Percentiles rank a stretch among this genome's conserved stretches.
Evolutionary conservation across 192 early-diverging fungal genomes (phyloP).

Genomic region (Umbelopsis vinacea): DNA sequence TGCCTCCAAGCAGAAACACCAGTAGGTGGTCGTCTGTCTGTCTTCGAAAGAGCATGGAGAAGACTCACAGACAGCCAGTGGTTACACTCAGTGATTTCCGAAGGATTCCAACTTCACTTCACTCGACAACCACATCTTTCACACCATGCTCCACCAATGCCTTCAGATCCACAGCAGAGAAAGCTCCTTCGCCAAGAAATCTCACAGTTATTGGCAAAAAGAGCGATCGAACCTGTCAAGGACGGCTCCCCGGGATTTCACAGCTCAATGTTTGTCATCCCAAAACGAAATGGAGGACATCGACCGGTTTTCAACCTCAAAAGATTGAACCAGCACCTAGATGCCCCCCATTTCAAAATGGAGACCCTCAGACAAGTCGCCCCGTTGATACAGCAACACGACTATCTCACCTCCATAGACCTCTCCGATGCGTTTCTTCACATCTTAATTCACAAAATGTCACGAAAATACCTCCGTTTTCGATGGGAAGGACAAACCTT

Average conservation of each 20-base stretch:
- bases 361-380: constrained; percentile 31
- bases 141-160: constrained; percentile 16
- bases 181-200: constrained; percentile 27
- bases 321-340: constrained; percentile 16
- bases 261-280: constrained; percentile 34
- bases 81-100: constrained; percentile 23
- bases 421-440: constrained; percentile 46
- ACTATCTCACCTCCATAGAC: constrained; percentile 40
- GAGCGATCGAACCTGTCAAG: constrained; percentile 32
- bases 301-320: constrained; percentile 39
- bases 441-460: constrained; percentile 26
- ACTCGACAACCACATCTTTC: constrained; percentile 20
- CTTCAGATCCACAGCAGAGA: constrained; percentile 20
- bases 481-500: constrained; percentile 31
- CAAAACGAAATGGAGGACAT: constrained; percentile 33
- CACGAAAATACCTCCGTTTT: constrained; percentile 39
- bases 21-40: constrained; percentile 30
- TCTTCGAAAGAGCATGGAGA: constrained; percentile 26
- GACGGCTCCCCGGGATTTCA: constrained; percentile 29
- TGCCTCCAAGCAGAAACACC: neutral
- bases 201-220: constrained; percentile 27
- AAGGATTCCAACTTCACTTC: constrained; percentile 33
- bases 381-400: constrained; percentile 22
- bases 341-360: constrained; percentile 38
- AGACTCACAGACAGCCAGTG: constrained; percentile 19